Evolutionary conservation across 495 filamentous ascomycete species (phyloP), one percentile per base, ranked within the genome.

Genomic region (Cladorrhinum samala): DNA sequence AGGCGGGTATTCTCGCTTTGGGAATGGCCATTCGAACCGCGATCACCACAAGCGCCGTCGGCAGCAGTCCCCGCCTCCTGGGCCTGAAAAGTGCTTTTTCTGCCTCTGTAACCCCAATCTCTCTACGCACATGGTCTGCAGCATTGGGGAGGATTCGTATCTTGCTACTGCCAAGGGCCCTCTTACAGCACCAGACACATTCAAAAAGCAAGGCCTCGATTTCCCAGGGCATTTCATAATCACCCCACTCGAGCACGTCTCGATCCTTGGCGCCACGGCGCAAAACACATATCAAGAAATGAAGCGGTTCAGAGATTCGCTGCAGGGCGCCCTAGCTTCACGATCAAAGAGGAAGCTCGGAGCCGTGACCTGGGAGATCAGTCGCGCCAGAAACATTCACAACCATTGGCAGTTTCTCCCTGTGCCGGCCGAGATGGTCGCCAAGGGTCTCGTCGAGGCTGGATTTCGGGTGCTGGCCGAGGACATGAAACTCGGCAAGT

Each of bases 391-490:
- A 9, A 89, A 89, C 19, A 84, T 96, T 48, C 93, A 98, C 64
- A 76, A 80, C 0, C 93, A 96, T 62, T 96, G 92, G 93, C 93
- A 98, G 73, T 92, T 94, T 60, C 74, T 96, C 25, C 92, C 93
- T 2, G 77, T 95, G 1, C 78, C 86, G 0, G 63, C 75, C 0
- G 76, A 83, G 9, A 68, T 88, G 19, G 75, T 95, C 38, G 65
- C 63, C 9, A 78, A 81, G 39, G 84, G 85, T 0, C 73, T 91
- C 1, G 87, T 94, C 7, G 86, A 91, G 60, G 88, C 86, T 0
- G 91, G 82, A 0, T 95, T 95, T 75, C 81, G 83, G 52, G 87
- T 90, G 14, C 81, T 91, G 62, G 90, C 89, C 0, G 85, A 91
- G 62, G 91, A 93, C 57, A 63, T 82, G 18, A 73, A 81, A 47